These are phyloP conservation scores for Syzygium jambos DNA, from an alignment of 345 rosid species.

Conservation along the genomic window DNA sequence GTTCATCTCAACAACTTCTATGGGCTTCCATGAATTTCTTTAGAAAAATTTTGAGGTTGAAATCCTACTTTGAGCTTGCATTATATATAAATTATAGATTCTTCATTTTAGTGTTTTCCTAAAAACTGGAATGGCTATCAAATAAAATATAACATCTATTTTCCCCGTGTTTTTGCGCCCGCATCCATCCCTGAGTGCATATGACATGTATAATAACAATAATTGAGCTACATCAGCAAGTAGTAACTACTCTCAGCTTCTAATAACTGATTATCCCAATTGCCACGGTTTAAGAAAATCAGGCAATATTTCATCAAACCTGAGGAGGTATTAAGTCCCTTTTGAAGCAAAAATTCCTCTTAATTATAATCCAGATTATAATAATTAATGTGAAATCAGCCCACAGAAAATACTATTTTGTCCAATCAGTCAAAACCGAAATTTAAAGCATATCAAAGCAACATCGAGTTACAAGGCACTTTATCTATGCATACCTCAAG, in stretches of 20 bases:
- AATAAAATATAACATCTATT: background rate
- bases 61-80: background rate
- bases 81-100: background rate
- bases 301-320: background rate
- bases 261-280: background rate
- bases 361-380: background rate
- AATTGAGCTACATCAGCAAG: background rate
- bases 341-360: background rate
- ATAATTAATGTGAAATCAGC: background rate
- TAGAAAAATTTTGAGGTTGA: background rate
- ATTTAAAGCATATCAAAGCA: background rate
- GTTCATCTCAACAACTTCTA: background rate
- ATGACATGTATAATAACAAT: background rate
- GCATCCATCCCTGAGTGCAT: background rate
- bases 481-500: slow-evolving; percentile 40
- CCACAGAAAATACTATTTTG: background rate
- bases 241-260: background rate
- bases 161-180: background rate
- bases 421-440: background rate
- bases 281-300: background rate
- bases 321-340: background rate
- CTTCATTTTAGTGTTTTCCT: background rate
- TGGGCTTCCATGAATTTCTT: background rate
- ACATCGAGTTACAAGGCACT: background rate
- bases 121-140: background rate